These are phyloP conservation scores for Vanderwaltozyma tropicalis DNA, from an alignment of 805 yeast genomes.

Conservation along the genomic window DNA sequence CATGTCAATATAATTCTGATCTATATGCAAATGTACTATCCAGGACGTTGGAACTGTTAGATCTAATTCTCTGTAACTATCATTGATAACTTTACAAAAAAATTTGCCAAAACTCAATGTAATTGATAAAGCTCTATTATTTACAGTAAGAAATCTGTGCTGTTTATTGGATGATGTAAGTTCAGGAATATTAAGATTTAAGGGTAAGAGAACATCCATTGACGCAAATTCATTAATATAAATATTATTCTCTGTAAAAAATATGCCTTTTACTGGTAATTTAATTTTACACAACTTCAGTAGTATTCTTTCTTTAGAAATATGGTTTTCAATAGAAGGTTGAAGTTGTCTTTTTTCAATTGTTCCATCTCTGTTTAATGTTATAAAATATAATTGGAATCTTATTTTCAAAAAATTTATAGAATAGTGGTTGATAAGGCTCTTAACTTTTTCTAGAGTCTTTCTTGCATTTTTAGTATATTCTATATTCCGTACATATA, in stretches of 20 bases:
- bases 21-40: conserved; percentile 25
- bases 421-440: conserved; percentile 26
- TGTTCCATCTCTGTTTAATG: conserved; percentile 12
- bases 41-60: conserved; percentile 28
- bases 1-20: conserved; percentile 25
- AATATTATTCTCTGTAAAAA: conserved; percentile 7
- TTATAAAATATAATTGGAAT: conserved; percentile 20
- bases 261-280: conserved; percentile 4
- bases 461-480: conserved; percentile 19
- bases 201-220: conserved; percentile 26
- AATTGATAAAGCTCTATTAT: conserved; percentile 26
- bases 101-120: conserved; percentile 26
- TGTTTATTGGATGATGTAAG: conserved; percentile 13
- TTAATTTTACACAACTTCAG: conserved; percentile 9
- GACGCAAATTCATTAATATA: conserved; percentile 4
- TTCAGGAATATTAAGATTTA: conserved; percentile 24
- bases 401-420: conserved; percentile 24
- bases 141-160: conserved; percentile 27
- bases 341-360: conserved; percentile 13
- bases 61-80: conserved; percentile 15
- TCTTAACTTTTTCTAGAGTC: conserved; percentile 17
- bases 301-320: conserved; percentile 1
- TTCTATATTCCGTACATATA: conserved; percentile 29
- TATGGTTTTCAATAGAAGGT: not conserved
- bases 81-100: conserved; percentile 17